These are phyloP conservation scores for Spergularia bocconei DNA, from an alignment of 148 eudicot species.

Conservation along the genomic window DNA sequence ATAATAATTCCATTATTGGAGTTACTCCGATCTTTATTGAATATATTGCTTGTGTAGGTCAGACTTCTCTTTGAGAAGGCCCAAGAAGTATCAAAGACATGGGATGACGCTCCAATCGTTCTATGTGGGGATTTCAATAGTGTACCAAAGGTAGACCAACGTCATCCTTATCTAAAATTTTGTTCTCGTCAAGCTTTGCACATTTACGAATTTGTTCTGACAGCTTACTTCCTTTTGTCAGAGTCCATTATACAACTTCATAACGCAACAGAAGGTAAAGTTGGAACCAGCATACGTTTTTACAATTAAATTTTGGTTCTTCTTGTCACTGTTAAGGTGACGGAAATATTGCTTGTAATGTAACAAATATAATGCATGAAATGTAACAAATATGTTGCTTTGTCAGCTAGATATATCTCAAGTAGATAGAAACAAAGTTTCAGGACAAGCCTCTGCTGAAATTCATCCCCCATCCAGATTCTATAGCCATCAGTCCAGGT, in stretches of 20 bases:
- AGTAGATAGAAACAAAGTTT: conserved; percentile 71
- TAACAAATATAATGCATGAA: conserved; percentile 12
- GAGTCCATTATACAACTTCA: conserved; percentile 90
- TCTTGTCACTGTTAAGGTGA: conserved; percentile 1
- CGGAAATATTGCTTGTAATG: not conserved
- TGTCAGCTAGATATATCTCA: conserved; percentile 76
- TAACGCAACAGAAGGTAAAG: conserved; percentile 75
- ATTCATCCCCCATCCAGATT: conserved; percentile 45
- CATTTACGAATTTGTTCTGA: conserved; percentile 8
- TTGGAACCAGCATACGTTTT: conserved; percentile 1
- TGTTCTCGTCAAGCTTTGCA: conserved; percentile 8
- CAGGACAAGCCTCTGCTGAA: conserved; percentile 88
- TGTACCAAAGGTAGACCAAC: conserved; percentile 65
- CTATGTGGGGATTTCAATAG: conserved; percentile 94
- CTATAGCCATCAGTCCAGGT: conserved; percentile 32
- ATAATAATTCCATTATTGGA: no score
- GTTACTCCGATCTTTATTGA: not conserved
- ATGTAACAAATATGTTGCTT: conserved; percentile 14
- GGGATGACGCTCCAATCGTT: conserved; percentile 93
- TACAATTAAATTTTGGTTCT: conserved; percentile 1
- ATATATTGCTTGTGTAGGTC: conserved; percentile 43
- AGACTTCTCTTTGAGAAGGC: conserved; percentile 77
- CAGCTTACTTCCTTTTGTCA: conserved; percentile 36
- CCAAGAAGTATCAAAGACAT: conserved; percentile 73
- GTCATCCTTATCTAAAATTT: conserved; percentile 6